Conservation (phyloP, 2,329 filamentous ascomycete species). For the Arthrobotrys entomopaga region DNA sequence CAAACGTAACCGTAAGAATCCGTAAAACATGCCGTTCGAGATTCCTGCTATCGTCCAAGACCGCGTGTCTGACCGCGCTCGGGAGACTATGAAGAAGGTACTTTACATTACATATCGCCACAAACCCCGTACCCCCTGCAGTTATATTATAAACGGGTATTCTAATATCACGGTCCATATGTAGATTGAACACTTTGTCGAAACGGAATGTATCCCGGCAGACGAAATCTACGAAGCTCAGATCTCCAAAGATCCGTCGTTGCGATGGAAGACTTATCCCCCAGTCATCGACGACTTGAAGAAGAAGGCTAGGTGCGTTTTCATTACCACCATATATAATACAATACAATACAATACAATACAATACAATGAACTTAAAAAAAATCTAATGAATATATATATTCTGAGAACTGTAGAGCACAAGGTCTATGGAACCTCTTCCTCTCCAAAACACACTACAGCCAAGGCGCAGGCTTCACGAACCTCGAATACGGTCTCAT, state of each 20-base stretch:
- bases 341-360: no score
- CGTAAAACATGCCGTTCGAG: conserved; percentile 47
- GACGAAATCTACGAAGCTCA: conserved; percentile 58
- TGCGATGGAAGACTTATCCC: conserved; percentile 72
- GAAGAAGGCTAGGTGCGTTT: conserved; percentile 71
- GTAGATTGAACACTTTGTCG: conserved; percentile 90
- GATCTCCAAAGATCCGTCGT: conserved; percentile 57
- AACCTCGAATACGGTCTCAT: conserved; percentile 98
- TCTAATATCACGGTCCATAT: conserved; percentile 11
- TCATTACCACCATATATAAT: not conserved
- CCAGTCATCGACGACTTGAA: conserved; percentile 88
- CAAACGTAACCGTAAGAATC: not conserved
- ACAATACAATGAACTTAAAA: no score
- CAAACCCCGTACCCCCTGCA: not conserved
- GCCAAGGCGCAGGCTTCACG: conserved; percentile 90
- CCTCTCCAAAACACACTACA: conserved; percentile 92
- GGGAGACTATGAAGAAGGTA: conserved; percentile 59
- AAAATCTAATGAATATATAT: not conserved
- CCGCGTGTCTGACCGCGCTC: conserved; percentile 58
- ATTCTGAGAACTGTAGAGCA: conserved; percentile 62
- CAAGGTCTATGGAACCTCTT: conserved; percentile 99
- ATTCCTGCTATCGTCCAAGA: conserved; percentile 58
- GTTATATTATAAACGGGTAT: not conserved
- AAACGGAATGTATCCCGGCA: conserved; percentile 76
- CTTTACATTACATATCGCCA: not conserved